Percentiles rank a stretch among this genome's conserved stretches.
Evolutionary conservation across 176 grass and related monocot species (phyloP).

Genomic region (Tillandsia fasciculata): DNA sequence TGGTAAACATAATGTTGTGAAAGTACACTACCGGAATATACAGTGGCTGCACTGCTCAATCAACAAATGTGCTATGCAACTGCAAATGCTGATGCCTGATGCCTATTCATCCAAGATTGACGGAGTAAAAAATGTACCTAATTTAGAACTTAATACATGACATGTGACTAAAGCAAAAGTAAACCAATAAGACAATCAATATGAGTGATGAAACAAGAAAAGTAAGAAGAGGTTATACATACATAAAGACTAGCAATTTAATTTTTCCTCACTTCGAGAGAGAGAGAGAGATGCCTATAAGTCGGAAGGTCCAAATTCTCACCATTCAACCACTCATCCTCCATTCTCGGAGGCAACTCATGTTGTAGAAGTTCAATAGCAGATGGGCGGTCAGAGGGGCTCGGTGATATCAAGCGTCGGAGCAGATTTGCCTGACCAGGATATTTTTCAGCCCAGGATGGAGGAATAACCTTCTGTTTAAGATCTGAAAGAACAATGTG

Average conservation of each 20-base stretch:
- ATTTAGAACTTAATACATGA: too few species aligned
- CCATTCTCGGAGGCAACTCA: conserved; percentile 81
- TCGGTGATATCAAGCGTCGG: conserved; percentile 45
- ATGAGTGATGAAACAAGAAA: background rate
- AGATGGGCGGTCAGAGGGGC: conserved; percentile 85
- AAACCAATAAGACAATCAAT: background rate
- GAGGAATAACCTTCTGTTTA: conserved; percentile 66
- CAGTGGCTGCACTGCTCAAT: too few species aligned
- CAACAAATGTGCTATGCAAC: too few species aligned
- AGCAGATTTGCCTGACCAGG: conserved; percentile 54
- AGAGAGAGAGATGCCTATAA: background rate
- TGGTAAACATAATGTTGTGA: too few species aligned
- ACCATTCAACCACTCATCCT: conserved; percentile 98
- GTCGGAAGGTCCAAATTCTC: conserved; percentile 23
- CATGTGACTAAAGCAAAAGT: background rate
- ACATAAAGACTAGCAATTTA: background rate
- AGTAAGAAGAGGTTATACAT: background rate
- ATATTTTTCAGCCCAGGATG: conserved; percentile 61
- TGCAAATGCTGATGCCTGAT: too few species aligned
- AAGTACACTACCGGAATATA: too few species aligned
- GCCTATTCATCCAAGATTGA: too few species aligned
- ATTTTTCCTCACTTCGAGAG: background rate
- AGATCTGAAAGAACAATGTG: conserved; percentile 93
- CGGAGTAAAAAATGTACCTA: too few species aligned
- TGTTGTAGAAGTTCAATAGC: conserved; percentile 80